Evolutionary conservation across 768 basidiomycete species (phyloP).

Genomic region (Cantharellus anzutake): DNA sequence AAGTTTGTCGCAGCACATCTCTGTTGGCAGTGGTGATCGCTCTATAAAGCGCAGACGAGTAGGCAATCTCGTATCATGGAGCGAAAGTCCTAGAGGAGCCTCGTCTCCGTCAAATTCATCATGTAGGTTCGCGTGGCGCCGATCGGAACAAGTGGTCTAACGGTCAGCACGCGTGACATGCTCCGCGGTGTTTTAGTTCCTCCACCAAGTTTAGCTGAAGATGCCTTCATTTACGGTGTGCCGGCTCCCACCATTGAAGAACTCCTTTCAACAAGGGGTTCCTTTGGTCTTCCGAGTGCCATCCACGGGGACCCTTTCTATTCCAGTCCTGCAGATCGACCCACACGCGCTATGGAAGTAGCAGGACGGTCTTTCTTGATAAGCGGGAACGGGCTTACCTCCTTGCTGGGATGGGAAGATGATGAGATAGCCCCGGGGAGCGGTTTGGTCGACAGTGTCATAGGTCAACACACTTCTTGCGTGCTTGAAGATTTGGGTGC

Average conservation of each 20-base stretch:
- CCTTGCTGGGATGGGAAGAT: slow-evolving; percentile 42
- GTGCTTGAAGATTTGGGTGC: neutral
- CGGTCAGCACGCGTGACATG: neutral
- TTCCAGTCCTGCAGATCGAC: slow-evolving; percentile 49
- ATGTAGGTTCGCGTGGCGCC: neutral
- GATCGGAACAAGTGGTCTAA: neutral
- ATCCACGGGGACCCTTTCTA: slow-evolving; percentile 70
- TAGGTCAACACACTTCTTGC: neutral
- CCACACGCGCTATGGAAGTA: slow-evolving; percentile 48
- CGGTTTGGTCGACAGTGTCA: neutral
- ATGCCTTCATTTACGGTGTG: slow-evolving; percentile 6
- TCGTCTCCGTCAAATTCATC: neutral
- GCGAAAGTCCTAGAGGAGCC: neutral
- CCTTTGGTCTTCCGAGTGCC: slow-evolving; percentile 26
- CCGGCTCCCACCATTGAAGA: slow-evolving; percentile 24
- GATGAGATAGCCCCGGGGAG: neutral
- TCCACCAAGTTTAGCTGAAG: neutral
- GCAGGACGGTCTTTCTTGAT: slow-evolving; percentile 57
- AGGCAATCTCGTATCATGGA: neutral
- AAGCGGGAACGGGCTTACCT: slow-evolving; percentile 36
- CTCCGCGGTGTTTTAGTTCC: neutral
- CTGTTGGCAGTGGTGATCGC: neutral
- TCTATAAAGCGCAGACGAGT: neutral
- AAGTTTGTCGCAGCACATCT: too few relatives aligned
- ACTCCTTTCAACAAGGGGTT: slow-evolving; percentile 25